A percentile compares a stretch with the other conserved stretches of the same genome.
phyloP scores from a whole-genome alignment of 2,329 filamentous ascomycete genomes.

The Fusarium illudens region DNA sequence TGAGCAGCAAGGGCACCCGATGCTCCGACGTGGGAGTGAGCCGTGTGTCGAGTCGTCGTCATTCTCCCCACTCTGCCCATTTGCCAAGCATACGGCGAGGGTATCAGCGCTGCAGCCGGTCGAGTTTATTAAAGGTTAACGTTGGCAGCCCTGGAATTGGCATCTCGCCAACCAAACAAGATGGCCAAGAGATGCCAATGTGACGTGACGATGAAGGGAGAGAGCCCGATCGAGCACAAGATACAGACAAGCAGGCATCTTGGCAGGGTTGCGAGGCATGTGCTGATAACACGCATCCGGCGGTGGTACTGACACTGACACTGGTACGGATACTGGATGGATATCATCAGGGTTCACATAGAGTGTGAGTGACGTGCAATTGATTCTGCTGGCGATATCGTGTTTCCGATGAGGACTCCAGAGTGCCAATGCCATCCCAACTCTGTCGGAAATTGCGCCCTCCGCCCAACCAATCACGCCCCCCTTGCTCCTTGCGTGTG shows the following conservation, averaged over 20 bases:
- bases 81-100: not conserved
- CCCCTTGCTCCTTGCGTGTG: not conserved
- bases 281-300: not conserved
- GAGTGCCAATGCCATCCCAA: not conserved
- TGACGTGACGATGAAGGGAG: not conserved
- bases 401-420: not conserved
- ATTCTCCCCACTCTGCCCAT: not conserved
- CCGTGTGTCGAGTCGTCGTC: slow-evolving; percentile 2
- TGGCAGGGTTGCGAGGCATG: not conserved
- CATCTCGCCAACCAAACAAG: not conserved
- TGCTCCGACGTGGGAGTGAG: not conserved
- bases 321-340: not conserved
- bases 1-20: not conserved
- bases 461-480: slow-evolving; percentile 19
- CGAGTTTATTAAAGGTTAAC: not conserved
- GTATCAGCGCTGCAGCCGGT: not conserved
- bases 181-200: not conserved
- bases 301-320: not conserved
- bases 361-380: not conserved
- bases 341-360: not conserved
- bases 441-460: slow-evolving; percentile 36
- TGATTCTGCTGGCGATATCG: not conserved
- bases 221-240: not conserved
- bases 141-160: not conserved
- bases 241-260: not conserved